These are phyloP conservation scores for Solanum lycopersicoides DNA, from an alignment of 257 asterid species.

Conservation along the genomic window DNA sequence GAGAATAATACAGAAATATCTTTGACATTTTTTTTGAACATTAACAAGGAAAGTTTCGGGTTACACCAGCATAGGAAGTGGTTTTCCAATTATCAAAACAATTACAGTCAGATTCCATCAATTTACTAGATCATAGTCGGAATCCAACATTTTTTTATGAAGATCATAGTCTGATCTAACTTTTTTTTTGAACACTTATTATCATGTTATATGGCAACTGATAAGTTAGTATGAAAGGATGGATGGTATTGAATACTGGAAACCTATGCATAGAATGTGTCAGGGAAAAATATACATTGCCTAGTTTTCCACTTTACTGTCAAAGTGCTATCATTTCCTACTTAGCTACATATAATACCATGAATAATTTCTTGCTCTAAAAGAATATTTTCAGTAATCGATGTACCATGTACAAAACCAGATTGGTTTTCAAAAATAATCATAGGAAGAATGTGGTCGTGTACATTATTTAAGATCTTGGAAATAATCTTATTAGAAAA, in stretches of 20 bases:
- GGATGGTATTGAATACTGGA: background rate
- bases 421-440: no score
- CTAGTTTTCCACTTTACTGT: background rate
- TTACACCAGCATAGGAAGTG: background rate
- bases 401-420: no score
- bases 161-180: background rate
- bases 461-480: no score
- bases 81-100: background rate
- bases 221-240: background rate
- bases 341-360: background rate
- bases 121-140: background rate
- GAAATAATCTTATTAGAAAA: no score
- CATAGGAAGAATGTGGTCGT: no score
- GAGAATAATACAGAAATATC: background rate
- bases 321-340: background rate
- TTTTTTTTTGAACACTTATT: background rate
- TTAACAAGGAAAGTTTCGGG: background rate
- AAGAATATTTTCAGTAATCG: no score
- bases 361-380: no score
- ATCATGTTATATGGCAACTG: background rate
- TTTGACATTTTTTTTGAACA: background rate
- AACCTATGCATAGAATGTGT: background rate
- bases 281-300: background rate
- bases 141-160: background rate
- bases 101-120: background rate